These are phyloP conservation scores for Mytilinidion resinicola DNA, from an alignment of 495 filamentous ascomycete genomes.

Conservation along the genomic window DNA sequence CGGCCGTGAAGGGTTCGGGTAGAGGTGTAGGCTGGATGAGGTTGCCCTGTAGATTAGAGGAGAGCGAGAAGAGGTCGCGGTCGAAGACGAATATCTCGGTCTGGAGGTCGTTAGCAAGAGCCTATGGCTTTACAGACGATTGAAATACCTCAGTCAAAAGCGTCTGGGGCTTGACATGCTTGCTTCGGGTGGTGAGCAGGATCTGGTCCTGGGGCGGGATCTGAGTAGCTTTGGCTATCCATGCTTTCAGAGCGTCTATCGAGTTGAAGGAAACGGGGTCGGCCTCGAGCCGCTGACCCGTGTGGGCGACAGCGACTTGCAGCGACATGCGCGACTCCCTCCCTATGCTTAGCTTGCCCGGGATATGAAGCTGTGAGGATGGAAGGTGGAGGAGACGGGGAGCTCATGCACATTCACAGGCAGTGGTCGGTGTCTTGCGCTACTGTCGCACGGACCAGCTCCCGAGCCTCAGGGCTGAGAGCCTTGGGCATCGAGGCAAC, in stretches of 20 bases:
- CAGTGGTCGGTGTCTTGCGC: no score
- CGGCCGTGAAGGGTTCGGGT: slow-evolving; percentile 53
- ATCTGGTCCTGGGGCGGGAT: slow-evolving; percentile 70
- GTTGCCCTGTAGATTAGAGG: slow-evolving; percentile 30
- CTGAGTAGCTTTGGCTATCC: slow-evolving; percentile 58
- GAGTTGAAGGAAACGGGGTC: slow-evolving; percentile 58
- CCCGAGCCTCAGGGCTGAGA: no score
- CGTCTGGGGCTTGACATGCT: slow-evolving; percentile 67
- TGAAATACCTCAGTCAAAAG: slow-evolving; percentile 66
- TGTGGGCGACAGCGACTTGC: slow-evolving; percentile 81
- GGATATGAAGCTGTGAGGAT: no score
- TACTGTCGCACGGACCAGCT: no score
- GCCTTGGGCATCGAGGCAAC: no score
- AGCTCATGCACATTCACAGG: no score
- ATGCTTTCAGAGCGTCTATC: slow-evolving; percentile 62
- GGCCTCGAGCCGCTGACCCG: slow-evolving; percentile 70
- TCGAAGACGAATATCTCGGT: slow-evolving; percentile 86
- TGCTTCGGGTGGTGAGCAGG: slow-evolving; percentile 73
- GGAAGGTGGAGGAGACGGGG: no score
- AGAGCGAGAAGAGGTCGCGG: slow-evolving; percentile 51
- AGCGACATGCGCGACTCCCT: slow-evolving; percentile 55
- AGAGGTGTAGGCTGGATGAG: slow-evolving; percentile 42
- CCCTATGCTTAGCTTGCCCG: background rate
- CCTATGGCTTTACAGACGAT: background rate
- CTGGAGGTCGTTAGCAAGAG: slow-evolving; percentile 38